Conservation (phyloP, 1,284 basidiomycete genomes). For the Tremellales sp. region DNA sequence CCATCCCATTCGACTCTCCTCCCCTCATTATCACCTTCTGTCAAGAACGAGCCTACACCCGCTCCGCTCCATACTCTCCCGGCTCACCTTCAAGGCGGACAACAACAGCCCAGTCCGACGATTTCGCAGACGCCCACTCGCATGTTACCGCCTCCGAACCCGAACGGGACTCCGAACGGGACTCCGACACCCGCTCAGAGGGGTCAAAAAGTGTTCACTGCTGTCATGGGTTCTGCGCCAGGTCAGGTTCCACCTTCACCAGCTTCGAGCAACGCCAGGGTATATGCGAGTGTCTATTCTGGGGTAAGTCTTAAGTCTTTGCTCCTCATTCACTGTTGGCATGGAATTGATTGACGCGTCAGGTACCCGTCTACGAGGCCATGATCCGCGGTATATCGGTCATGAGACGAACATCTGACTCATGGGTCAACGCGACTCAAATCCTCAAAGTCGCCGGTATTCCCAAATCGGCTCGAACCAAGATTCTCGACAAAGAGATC, state of each 20-base stretch:
- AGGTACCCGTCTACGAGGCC: constrained; percentile 74
- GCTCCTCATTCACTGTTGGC: not conserved
- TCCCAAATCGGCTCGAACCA: constrained; percentile 92
- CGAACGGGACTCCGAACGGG: not conserved
- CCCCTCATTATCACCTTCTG: constrained; percentile 22
- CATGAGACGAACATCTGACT: constrained; percentile 92
- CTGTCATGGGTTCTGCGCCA: constrained; percentile 39
- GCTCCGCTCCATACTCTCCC: constrained; percentile 27
- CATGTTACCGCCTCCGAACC: constrained; percentile 7
- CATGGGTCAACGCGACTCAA: constrained; percentile 86
- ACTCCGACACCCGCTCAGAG: constrained; percentile 7
- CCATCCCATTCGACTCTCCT: constrained; percentile 30
- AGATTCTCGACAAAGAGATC: constrained; percentile 98
- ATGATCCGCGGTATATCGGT: constrained; percentile 98
- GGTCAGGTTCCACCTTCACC: constrained; percentile 28
- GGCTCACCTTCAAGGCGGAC: constrained; percentile 14
- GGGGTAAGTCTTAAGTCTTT: constrained; percentile 26
- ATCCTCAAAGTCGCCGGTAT: constrained; percentile 98
- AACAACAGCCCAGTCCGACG: not conserved
- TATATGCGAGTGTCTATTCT: constrained; percentile 48
- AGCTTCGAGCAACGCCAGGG: constrained; percentile 26
- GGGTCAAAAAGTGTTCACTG: constrained; percentile 34
- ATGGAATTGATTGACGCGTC: not conserved
- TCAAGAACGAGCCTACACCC: constrained; percentile 22
- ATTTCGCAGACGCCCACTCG: constrained; percentile 14